Conservation (phyloP, 2,329 filamentous ascomycete genomes). For the Penicillium sp. region DNA sequence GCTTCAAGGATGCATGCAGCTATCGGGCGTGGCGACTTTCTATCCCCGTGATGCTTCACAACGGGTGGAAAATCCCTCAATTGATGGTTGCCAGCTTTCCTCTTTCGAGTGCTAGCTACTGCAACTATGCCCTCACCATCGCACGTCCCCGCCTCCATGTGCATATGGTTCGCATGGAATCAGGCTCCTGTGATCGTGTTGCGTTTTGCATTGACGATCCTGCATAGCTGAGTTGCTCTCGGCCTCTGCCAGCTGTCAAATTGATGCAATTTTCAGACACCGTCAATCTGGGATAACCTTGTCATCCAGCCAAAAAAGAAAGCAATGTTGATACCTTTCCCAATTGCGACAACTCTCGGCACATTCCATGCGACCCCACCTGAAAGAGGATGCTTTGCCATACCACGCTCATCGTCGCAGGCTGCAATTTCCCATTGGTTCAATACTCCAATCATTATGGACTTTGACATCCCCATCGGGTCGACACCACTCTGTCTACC, state of each 20-base stretch:
- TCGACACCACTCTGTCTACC: slow-evolving; percentile 11
- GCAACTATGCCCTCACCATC: slow-evolving; percentile 32
- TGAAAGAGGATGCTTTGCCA: slow-evolving; percentile 14
- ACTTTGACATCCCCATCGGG: slow-evolving; percentile 20
- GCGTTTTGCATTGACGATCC: slow-evolving; percentile 35
- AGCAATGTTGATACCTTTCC: slow-evolving; percentile 19
- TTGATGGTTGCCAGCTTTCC: slow-evolving; percentile 25
- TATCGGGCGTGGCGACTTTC: slow-evolving; percentile 41
- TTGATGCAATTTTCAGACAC: slow-evolving; percentile 33
- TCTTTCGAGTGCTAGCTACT: slow-evolving; percentile 31
- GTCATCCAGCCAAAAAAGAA: slow-evolving; percentile 20
- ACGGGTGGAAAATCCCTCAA: slow-evolving; percentile 42
- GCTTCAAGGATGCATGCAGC: slow-evolving; percentile 43
- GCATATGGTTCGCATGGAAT: slow-evolving; percentile 34
- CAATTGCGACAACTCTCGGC: slow-evolving; percentile 25
- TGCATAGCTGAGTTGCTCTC: slow-evolving; percentile 34
- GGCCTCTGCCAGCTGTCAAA: slow-evolving; percentile 40
- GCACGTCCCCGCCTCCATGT: slow-evolving; percentile 35
- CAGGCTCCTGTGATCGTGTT: slow-evolving; percentile 28
- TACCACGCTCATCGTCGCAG: slow-evolving; percentile 9
- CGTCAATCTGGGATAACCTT: slow-evolving; percentile 28
- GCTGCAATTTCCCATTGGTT: slow-evolving; percentile 22
- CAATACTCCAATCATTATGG: slow-evolving; percentile 18
- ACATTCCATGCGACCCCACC: slow-evolving; percentile 22
- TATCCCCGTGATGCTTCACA: slow-evolving; percentile 33